Conservation (phyloP, 306 rosid genomes). For the Hippophae gyantsensis region DNA sequence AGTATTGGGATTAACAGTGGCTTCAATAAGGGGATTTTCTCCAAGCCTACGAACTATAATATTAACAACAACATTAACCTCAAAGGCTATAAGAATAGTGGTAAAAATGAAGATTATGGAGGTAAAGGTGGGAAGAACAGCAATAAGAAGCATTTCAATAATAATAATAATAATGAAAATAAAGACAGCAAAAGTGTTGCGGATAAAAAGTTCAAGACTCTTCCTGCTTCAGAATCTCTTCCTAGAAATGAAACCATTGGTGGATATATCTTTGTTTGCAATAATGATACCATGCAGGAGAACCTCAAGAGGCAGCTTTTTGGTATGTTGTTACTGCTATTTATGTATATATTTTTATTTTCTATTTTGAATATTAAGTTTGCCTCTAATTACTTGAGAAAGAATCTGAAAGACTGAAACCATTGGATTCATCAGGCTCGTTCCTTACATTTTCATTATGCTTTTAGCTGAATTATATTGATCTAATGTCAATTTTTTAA, state of each 20-base stretch:
- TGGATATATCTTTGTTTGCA: constrained; percentile 90
- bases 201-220: constrained; percentile 75
- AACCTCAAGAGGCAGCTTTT: constrained; percentile 79
- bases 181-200: constrained; percentile 35
- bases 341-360: not conserved
- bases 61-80: constrained; percentile 21
- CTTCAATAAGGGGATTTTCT: constrained; percentile 65
- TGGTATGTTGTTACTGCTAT: constrained; percentile 31
- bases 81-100: constrained; percentile 40
- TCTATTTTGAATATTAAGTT: too few relatives aligned
- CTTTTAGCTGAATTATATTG: too few relatives aligned
- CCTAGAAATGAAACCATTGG: constrained; percentile 74
- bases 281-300: constrained; percentile 93
- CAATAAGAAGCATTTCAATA: not conserved
- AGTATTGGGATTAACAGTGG: constrained; percentile 40
- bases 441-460: too few relatives aligned
- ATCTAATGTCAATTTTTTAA: too few relatives aligned
- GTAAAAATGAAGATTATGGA: constrained; percentile 31
- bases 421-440: too few relatives aligned
- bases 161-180: constrained; percentile 28
- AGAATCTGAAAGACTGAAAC: too few relatives aligned
- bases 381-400: too few relatives aligned
- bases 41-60: constrained; percentile 36
- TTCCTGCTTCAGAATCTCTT: constrained; percentile 73
- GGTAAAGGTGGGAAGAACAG: constrained; percentile 31